These are phyloP conservation scores for Diddensiella santjacobensis DNA, from an alignment of 805 yeast species.

Conservation along the genomic window DNA sequence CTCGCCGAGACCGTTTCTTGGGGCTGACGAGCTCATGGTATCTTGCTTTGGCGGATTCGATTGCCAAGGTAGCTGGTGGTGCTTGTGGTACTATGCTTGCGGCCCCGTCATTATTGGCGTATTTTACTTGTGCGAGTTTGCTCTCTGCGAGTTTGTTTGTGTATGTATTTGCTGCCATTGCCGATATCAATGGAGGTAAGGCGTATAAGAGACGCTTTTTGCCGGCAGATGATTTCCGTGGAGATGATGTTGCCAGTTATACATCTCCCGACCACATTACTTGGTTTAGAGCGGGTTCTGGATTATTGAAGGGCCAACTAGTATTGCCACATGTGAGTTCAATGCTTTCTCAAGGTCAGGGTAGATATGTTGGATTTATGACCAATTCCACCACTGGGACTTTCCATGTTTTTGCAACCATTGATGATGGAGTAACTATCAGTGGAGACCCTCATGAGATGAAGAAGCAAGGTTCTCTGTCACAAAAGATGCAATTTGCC, in stretches of 20 bases:
- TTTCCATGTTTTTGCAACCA: neutral
- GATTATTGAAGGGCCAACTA: neutral
- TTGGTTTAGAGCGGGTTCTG: neutral
- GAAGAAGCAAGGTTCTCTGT: neutral
- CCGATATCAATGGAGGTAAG: neutral
- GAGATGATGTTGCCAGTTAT: neutral
- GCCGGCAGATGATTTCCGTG: neutral
- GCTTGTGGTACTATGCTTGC: neutral
- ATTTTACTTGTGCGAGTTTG: neutral
- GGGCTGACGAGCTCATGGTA: conserved; percentile 1
- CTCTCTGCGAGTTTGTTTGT: neutral
- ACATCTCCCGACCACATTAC: neutral
- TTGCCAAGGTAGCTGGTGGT: conserved; percentile 3
- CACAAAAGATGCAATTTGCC: neutral
- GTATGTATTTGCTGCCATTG: neutral
- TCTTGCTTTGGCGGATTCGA: conserved; percentile 1
- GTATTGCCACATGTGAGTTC: neutral
- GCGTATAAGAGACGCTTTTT: conserved; percentile 1
- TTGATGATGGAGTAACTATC: neutral
- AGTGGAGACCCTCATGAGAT: neutral
- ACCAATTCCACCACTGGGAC: conserved; percentile 1
- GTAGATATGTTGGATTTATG: conserved; percentile 1
- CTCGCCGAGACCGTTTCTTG: neutral
- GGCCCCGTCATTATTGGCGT: neutral
- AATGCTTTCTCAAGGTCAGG: neutral